A percentile compares a stretch with the other conserved stretches of the same genome.
Conservation (phyloP, 163 green algal species). For the Chloroidium sp. region DNA sequence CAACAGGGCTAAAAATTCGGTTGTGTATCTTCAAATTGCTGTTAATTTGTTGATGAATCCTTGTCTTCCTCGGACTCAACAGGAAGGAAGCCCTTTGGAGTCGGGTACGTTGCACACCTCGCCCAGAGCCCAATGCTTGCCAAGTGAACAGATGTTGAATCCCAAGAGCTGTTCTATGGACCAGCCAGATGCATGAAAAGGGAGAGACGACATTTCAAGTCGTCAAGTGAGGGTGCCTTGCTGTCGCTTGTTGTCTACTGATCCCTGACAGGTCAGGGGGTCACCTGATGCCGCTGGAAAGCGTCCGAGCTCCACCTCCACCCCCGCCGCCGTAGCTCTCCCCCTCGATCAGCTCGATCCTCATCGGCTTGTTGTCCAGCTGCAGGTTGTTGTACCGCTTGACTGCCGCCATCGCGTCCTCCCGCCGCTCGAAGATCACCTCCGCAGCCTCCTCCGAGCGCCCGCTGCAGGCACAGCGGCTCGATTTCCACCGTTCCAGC, state of each 20-base stretch:
- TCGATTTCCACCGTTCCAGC: neutral
- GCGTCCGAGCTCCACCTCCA: conserved; percentile 1
- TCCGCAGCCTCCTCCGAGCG: conserved; percentile 33
- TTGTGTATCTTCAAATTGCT: neutral
- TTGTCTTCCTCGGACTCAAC: no score
- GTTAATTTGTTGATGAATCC: no score
- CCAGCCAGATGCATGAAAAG: no score
- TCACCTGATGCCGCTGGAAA: conserved; percentile 31
- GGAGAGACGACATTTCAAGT: no score
- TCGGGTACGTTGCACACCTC: no score
- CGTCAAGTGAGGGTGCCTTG: no score
- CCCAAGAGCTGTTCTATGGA: no score
- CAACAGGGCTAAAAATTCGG: neutral
- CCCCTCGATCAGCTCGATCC: conserved; percentile 25
- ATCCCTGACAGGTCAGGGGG: no score
- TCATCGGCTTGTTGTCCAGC: conserved; percentile 48
- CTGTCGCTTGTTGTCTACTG: no score
- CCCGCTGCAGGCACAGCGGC: conserved; percentile 14
- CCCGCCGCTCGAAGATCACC: conserved; percentile 36
- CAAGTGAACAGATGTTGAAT: no score
- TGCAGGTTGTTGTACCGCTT: conserved; percentile 48
- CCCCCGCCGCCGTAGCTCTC: conserved; percentile 6
- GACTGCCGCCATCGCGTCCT: conserved; percentile 28
- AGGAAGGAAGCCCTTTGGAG: no score
- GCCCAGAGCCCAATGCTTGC: no score